Evolutionary conservation across 163 green algal species (phyloP).

Genomic region (Smithsoniella earleae): DNA sequence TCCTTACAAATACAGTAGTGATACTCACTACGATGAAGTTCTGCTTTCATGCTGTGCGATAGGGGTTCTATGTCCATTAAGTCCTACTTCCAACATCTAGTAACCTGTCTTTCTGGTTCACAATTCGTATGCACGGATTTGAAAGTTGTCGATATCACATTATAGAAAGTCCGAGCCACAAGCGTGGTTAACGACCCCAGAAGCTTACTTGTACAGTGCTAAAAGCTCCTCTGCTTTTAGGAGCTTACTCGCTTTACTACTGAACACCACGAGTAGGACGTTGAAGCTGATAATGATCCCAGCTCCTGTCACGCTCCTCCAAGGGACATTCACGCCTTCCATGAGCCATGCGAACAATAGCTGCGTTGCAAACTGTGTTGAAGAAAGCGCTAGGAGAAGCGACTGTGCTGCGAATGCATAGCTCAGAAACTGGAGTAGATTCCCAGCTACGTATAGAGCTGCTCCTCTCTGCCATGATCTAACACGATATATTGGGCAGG

Average conservation of each 20-base stretch:
- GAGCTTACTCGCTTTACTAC: slow-evolving; percentile 9
- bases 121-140: too few species aligned
- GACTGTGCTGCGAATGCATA: slow-evolving; percentile 28
- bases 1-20: too few species aligned
- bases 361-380: slow-evolving; percentile 10
- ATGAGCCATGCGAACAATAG: slow-evolving; percentile 12
- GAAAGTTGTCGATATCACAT: too few species aligned
- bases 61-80: too few species aligned
- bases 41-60: too few species aligned
- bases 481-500: not conserved
- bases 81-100: too few species aligned
- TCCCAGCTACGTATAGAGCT: not conserved
- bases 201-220: not conserved
- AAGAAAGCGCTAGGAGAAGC: slow-evolving; percentile 23
- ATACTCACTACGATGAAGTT: too few species aligned
- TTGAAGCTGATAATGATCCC: slow-evolving; percentile 18
- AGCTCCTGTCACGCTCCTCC: not conserved
- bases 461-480: not conserved
- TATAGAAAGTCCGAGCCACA: too few species aligned
- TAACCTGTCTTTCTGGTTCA: too few species aligned
- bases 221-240: not conserved
- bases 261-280: slow-evolving; percentile 9
- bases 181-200: too few species aligned
- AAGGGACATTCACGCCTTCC: not conserved
- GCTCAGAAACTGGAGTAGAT: slow-evolving; percentile 28